Evolutionary conservation across 2,329 filamentous ascomycete genomes (phyloP).

Genomic region (Ophiostoma himal-ulmi): DNA sequence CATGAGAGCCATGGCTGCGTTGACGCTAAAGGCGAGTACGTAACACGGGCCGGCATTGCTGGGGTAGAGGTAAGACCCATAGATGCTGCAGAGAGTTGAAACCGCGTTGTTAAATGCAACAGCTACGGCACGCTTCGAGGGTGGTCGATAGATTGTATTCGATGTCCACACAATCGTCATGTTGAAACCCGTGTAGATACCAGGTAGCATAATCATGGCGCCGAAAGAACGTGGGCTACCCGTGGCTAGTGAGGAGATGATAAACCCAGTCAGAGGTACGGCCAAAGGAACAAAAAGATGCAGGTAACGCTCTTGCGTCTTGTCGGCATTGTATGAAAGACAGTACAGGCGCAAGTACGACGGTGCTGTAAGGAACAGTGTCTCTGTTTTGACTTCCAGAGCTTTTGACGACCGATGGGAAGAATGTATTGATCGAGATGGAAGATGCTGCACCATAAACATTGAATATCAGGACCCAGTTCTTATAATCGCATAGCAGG

Average conservation of each 20-base stretch:
- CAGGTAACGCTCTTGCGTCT: neutral
- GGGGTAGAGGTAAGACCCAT: conserved; percentile 40
- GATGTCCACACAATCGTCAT: conserved; percentile 68
- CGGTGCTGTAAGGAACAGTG: conserved; percentile 28
- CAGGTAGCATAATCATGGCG: conserved; percentile 62
- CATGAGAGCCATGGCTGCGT: neutral
- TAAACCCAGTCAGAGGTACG: neutral
- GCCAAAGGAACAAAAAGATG: neutral
- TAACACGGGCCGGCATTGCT: conserved; percentile 1
- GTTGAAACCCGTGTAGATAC: conserved; percentile 56
- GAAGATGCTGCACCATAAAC: conserved; percentile 51
- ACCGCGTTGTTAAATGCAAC: conserved; percentile 67
- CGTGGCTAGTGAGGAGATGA: conserved; percentile 51
- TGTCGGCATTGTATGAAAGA: neutral
- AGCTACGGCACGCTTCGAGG: neutral
- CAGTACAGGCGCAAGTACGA: neutral
- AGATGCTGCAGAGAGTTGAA: conserved; percentile 63
- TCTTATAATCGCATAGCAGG: neutral
- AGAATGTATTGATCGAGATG: conserved; percentile 61
- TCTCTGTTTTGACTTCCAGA: conserved; percentile 56
- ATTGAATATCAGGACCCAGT: conserved; percentile 28
- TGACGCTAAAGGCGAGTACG: neutral
- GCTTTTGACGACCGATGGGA: conserved; percentile 58
- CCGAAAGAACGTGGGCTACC: conserved; percentile 57
- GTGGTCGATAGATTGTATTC: conserved; percentile 59